These are phyloP conservation scores for Volvox carteri DNA, from an alignment of 163 green algal genomes.

Conservation along the genomic window DNA sequence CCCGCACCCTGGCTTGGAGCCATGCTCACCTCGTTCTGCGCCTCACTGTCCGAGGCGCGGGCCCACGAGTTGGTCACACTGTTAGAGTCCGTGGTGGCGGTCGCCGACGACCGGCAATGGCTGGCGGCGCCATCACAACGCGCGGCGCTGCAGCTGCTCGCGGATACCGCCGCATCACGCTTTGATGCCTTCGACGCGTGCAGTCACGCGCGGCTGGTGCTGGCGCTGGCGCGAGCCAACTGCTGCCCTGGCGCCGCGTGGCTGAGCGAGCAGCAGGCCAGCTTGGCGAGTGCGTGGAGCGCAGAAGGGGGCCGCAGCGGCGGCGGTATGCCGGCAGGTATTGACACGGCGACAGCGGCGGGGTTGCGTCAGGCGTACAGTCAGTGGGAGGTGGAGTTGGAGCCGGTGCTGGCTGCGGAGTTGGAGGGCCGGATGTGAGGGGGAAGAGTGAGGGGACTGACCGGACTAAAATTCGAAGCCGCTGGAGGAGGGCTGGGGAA, in stretches of 20 bases:
- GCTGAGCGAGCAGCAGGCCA: conserved; percentile 57
- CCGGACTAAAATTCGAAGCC: too few species aligned
- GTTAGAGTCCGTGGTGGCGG: conserved; percentile 29
- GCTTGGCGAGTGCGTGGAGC: conserved; percentile 49
- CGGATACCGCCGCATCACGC: conserved; percentile 55
- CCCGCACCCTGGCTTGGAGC: conserved; percentile 55
- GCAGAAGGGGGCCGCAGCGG: conserved; percentile 10
- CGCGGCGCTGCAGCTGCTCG: conserved; percentile 33
- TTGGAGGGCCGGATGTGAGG: conserved; percentile 28
- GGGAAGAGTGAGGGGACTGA: background rate
- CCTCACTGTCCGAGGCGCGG: conserved; percentile 40
- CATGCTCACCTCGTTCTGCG: conserved; percentile 59
- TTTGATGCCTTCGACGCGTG: conserved; percentile 53
- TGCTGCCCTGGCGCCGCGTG: conserved; percentile 54
- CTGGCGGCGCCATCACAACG: conserved; percentile 13
- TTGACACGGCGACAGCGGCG: conserved; percentile 55
- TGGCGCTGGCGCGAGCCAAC: conserved; percentile 58
- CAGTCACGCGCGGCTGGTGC: conserved; percentile 54
- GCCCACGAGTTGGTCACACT: conserved; percentile 38
- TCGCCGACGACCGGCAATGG: conserved; percentile 31
- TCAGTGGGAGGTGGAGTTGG: conserved; percentile 57
- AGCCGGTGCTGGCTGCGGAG: conserved; percentile 47
- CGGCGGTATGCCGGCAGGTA: conserved; percentile 23
- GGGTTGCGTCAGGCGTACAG: conserved; percentile 54
- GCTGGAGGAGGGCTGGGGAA: background rate